Base-by-base conservation (phyloP, 2,329 filamentous ascomycete species). In the Gremmenia infestans region DNA sequence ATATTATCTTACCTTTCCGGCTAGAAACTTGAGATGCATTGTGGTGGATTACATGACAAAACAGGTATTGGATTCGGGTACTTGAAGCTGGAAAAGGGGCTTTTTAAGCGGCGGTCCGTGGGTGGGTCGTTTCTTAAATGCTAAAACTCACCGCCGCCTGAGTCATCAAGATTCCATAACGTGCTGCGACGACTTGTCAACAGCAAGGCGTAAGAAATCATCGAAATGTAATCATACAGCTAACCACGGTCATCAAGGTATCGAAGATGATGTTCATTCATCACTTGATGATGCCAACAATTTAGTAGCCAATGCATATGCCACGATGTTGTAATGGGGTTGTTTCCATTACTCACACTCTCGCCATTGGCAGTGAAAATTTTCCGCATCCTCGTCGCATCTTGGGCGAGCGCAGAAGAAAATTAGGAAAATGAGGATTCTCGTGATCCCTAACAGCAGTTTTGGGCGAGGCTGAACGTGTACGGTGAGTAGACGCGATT, bases 371-470 rank as follows among this genome's bases (percentile, higher is more conserved):
- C 48, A 42, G 14, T 35, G 17, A 28, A 50, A 50, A 39, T 25
- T 50, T 37, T 45, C 42, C n/a, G 19, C 19, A 45, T 45, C 42
- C 15, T 25, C 39, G 42, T 23, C 11, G 11, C 42, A 22, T 6
- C 42, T 45, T 45, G 42, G 8, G 19, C 19, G 19, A 45, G 17
- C 22, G 23, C 47, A 49, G 12, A 35, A 1, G 47, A 48, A 51
- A 40, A 48, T 56, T 50, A 56, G 50, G 28, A 32, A 22, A 22
- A 22, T 22, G 2, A 22, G 22, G 2, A 39, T 53, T 47, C 14
- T 57, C 51, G 54, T 48, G 47, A 58, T 57, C 53, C 22, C 57
- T 65, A 62, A 61, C 12, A 63, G 61, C 47, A 62, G 54, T 46
- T 49, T 28, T 52, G 54, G 49, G 58, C 60, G 63, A 62, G 60